Conservation (phyloP, 2,329 filamentous ascomycete species). For the Fusarium concolor region DNA sequence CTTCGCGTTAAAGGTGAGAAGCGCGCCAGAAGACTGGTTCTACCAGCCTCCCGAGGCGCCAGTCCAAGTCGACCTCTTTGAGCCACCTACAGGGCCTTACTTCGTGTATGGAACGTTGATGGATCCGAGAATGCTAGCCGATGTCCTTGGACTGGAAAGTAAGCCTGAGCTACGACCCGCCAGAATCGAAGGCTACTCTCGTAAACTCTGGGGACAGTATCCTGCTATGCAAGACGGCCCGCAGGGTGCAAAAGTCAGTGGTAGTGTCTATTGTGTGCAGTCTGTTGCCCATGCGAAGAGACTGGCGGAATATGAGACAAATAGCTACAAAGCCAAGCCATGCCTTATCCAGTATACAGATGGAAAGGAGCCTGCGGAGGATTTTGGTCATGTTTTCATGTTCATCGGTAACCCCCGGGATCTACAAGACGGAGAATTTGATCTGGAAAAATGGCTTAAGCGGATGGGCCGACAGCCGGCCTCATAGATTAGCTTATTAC, state of each 20-base stretch:
- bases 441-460: neutral
- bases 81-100: neutral
- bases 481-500: neutral
- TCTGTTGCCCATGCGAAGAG: neutral
- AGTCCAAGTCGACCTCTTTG: neutral
- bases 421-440: neutral
- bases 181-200: neutral
- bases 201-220: constrained; percentile 16
- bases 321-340: neutral
- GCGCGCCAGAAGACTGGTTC: neutral
- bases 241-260: neutral
- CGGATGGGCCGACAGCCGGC: neutral
- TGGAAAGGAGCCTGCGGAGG: neutral
- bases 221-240: neutral
- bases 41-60: neutral
- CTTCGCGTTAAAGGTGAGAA: neutral
- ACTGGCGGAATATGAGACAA: constrained; percentile 10
- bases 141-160: neutral
- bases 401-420: neutral
- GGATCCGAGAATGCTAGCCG: neutral
- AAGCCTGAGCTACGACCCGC: neutral
- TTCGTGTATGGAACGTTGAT: constrained; percentile 18
- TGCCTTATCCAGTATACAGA: neutral
- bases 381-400: neutral
- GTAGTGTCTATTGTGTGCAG: neutral